Conservation (phyloP, 441 rosid species). For the Iberis amara region DNA sequence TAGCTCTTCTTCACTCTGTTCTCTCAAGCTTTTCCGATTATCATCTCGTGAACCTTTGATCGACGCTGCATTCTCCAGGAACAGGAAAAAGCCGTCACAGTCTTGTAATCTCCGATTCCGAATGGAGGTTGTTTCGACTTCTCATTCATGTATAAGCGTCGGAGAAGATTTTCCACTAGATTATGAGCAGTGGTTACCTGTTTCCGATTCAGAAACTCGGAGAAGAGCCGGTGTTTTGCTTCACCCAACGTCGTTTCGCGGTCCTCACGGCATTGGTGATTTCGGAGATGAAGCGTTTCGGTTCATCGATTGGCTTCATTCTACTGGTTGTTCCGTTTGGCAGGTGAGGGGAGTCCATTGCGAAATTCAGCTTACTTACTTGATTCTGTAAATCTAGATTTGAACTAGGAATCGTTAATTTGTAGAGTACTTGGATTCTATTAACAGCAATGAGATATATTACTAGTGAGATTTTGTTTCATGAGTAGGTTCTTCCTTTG, state of each 20-base stretch:
- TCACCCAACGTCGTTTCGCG: slow-evolving; percentile 85
- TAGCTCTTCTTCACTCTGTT: slow-evolving; percentile 28
- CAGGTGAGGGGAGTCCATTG: slow-evolving; percentile 41
- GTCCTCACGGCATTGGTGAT: slow-evolving; percentile 86
- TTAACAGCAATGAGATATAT: background rate
- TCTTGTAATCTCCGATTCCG: slow-evolving; percentile 13
- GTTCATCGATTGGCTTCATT: slow-evolving; percentile 85
- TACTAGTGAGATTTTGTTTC: background rate
- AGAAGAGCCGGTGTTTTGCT: slow-evolving; percentile 87
- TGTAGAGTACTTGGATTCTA: background rate
- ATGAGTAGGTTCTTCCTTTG: slow-evolving; percentile 82
- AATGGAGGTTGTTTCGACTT: slow-evolving; percentile 27
- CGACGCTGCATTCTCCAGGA: slow-evolving; percentile 17
- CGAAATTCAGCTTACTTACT: no score
- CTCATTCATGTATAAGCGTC: slow-evolving; percentile 31
- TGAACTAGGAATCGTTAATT: background rate
- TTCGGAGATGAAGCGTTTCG: slow-evolving; percentile 70
- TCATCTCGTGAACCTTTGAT: slow-evolving; percentile 11
- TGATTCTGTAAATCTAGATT: background rate
- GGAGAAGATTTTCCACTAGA: slow-evolving; percentile 63
- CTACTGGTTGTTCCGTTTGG: slow-evolving; percentile 86
- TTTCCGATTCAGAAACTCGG: slow-evolving; percentile 33
- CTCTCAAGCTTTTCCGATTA: slow-evolving; percentile 18
- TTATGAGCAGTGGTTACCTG: slow-evolving; percentile 55
- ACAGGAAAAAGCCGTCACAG: slow-evolving; percentile 12